Evolutionary conservation across 116 monocot species (phyloP).

Genomic region (Papilionanthe hybrid): DNA sequence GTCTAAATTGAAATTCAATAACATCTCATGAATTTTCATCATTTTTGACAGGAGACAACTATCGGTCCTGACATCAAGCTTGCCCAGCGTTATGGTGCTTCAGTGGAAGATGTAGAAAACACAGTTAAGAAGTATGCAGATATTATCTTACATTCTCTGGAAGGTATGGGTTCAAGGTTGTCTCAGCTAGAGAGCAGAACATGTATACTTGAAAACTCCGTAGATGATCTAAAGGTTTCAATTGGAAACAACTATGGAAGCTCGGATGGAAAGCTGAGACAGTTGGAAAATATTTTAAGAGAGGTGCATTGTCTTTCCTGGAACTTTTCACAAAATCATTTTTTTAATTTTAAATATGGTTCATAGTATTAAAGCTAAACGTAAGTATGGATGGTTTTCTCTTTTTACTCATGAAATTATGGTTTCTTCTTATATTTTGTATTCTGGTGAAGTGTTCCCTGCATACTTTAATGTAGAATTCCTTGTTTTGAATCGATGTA

Average conservation of each 20-base stretch:
- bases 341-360: neutral
- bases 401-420: neutral
- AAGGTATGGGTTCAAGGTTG: constrained; percentile 80
- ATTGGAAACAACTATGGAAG: constrained; percentile 53
- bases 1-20: neutral
- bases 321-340: neutral
- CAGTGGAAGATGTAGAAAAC: constrained; percentile 59
- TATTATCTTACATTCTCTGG: constrained; percentile 61
- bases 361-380: neutral
- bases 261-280: constrained; percentile 76
- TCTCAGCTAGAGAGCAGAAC: constrained; percentile 77
- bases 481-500: neutral
- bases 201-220: constrained; percentile 55
- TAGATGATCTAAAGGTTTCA: constrained; percentile 64
- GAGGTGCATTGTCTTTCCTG: constrained; percentile 44
- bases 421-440: neutral
- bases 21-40: constrained; percentile 7
- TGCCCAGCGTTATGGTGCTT: constrained; percentile 20
- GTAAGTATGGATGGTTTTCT: neutral
- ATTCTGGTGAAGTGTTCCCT: neutral
- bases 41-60: neutral
- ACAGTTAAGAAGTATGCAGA: constrained; percentile 80
- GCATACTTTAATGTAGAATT: neutral
- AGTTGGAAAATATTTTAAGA: constrained; percentile 78
- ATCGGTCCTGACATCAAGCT: neutral